These are phyloP conservation scores for Aspergillus ostianus DNA, from an alignment of 495 filamentous ascomycete species.

Conservation along the genomic window DNA sequence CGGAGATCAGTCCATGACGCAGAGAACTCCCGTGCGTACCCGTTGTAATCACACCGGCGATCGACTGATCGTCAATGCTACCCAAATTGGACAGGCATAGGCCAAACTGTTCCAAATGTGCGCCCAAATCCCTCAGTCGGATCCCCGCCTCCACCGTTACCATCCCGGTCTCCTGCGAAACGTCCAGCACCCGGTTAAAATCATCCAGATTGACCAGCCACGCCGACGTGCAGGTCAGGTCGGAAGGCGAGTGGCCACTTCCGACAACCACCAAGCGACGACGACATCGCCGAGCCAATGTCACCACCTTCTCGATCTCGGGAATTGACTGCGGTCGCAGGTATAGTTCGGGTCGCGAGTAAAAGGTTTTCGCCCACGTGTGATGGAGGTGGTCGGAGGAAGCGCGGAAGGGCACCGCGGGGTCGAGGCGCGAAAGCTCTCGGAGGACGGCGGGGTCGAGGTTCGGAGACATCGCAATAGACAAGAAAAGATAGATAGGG, in stretches of 20 bases:
- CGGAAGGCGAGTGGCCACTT: conserved; percentile 86
- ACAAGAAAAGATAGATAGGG: conserved; percentile 1
- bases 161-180: conserved; percentile 60
- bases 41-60: conserved; percentile 89
- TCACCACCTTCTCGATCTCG: conserved; percentile 82
- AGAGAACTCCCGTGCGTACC: conserved; percentile 90
- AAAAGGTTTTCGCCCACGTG: conserved; percentile 96
- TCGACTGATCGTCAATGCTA: conserved; percentile 90
- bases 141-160: conserved; percentile 86
- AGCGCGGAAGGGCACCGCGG: conserved; percentile 72
- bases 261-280: conserved; percentile 79
- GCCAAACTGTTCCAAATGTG: conserved; percentile 65
- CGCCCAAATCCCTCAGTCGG: conserved; percentile 66
- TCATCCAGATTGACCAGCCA: conserved; percentile 94
- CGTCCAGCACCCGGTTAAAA: conserved; percentile 66
- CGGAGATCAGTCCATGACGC: conserved; percentile 77
- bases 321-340: conserved; percentile 72
- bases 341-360: conserved; percentile 83
- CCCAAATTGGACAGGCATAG: conserved; percentile 85
- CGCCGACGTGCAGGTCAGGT: conserved; percentile 87
- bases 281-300: conserved; percentile 75
- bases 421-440: conserved; percentile 57
- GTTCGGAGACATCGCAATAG: conserved; percentile 1
- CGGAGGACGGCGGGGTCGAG: conserved; percentile 50
- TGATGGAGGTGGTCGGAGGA: conserved; percentile 69